Percentiles rank a stretch among this genome's conserved stretches.
Conservation (phyloP, 495 filamentous ascomycete genomes). For the Penicillium arizonense region DNA sequence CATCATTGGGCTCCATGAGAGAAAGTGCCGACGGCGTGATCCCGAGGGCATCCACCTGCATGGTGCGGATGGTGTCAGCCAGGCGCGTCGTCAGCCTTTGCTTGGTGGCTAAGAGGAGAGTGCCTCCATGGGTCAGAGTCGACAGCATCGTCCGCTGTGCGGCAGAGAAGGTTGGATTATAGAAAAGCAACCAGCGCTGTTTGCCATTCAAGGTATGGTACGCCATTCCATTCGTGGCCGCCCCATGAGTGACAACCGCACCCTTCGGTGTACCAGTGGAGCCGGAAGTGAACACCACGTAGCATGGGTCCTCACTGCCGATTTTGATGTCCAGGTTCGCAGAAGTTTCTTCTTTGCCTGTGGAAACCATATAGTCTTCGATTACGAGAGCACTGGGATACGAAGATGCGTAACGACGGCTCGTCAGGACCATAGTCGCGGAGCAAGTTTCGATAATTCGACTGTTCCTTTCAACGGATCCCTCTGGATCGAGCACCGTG, state of each 20-base stretch:
- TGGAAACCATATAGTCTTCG: not conserved
- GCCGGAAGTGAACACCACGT: slow-evolving; percentile 14
- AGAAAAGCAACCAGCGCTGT: slow-evolving; percentile 18
- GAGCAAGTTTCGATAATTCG: slow-evolving; percentile 12
- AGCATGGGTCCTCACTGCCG: not conserved
- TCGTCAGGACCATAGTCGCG: slow-evolving; percentile 4
- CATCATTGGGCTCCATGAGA: slow-evolving; percentile 4
- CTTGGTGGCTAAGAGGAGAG: slow-evolving; percentile 1
- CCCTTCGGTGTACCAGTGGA: slow-evolving; percentile 20
- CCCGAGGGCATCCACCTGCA: slow-evolving; percentile 8
- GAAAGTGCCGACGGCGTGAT: slow-evolving; percentile 10
- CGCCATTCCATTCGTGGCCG: slow-evolving; percentile 9
- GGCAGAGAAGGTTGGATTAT: slow-evolving; percentile 19
- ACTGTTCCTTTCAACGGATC: slow-evolving; percentile 37
- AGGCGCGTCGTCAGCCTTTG: slow-evolving; percentile 5
- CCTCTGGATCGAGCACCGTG: slow-evolving; percentile 41
- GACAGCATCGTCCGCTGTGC: slow-evolving; percentile 14
- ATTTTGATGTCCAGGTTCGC: not conserved
- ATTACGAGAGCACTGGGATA: not conserved
- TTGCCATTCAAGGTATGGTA: slow-evolving; percentile 2
- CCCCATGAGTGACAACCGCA: slow-evolving; percentile 8
- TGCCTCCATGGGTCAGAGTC: slow-evolving; percentile 11
- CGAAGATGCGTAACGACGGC: not conserved
- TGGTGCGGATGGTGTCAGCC: not conserved
- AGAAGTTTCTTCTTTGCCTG: not conserved